Conservation (phyloP, 1,284 basidiomycete genomes). For the Cryptococcus sp. region DNA sequence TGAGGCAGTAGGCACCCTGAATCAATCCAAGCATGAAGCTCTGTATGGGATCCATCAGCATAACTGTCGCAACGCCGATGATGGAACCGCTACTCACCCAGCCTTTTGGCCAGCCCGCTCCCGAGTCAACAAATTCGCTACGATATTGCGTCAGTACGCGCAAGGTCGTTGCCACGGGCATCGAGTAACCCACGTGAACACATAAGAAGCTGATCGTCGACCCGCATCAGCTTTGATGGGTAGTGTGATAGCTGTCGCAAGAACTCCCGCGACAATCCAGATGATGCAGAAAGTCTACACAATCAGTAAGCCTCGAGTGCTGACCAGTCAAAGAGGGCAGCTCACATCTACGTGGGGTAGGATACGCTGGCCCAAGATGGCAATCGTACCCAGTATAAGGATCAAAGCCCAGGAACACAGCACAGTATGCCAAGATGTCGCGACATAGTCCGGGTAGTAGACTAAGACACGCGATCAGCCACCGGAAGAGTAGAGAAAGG, state of each 20-base stretch:
- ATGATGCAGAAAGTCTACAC: slow-evolving; percentile 35
- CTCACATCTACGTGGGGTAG: slow-evolving; percentile 43
- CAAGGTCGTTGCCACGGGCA: no score
- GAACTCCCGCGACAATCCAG: slow-evolving; percentile 34
- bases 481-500: no score
- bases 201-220: slow-evolving; percentile 36
- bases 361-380: slow-evolving; percentile 43
- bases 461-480: slow-evolving; percentile 12
- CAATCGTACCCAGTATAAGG: slow-evolving; percentile 46
- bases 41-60: slow-evolving; percentile 28
- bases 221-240: slow-evolving; percentile 48
- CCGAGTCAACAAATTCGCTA: slow-evolving; percentile 48
- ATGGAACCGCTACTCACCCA: slow-evolving; percentile 28
- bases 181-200: slow-evolving; percentile 27
- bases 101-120: slow-evolving; percentile 44
- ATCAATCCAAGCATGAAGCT: slow-evolving; percentile 39
- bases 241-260: slow-evolving; percentile 53
- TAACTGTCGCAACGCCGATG: not conserved
- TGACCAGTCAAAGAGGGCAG: not conserved
- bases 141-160: not conserved
- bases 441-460: slow-evolving; percentile 34
- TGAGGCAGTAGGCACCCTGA: slow-evolving; percentile 44
- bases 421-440: slow-evolving; percentile 40
- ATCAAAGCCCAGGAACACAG: slow-evolving; percentile 49
- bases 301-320: not conserved